Evolutionary conservation across 768 basidiomycete species (phyloP).

Genomic region (Hericium alpestre): DNA sequence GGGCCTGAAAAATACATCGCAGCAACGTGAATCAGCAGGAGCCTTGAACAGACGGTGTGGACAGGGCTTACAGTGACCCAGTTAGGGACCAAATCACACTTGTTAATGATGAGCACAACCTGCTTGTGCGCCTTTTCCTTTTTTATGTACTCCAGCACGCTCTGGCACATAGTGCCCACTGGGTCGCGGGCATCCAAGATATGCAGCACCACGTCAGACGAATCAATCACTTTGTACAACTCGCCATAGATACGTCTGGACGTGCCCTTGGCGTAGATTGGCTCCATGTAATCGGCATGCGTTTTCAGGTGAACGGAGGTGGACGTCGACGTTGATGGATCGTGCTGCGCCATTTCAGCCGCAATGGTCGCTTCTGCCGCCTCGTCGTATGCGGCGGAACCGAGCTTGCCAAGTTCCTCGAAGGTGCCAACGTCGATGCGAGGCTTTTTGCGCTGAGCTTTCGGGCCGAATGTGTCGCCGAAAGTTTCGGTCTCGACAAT

Average conservation of each 20-base stretch:
- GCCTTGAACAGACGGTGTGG: neutral
- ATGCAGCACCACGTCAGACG: slow-evolving; percentile 92
- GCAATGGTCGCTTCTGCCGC: slow-evolving; percentile 32
- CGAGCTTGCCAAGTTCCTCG: slow-evolving; percentile 72
- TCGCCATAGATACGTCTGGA: slow-evolving; percentile 95
- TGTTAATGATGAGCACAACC: slow-evolving; percentile 92
- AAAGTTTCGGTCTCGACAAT: slow-evolving; percentile 97
- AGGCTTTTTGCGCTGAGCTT: slow-evolving; percentile 87
- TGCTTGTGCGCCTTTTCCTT: slow-evolving; percentile 99
- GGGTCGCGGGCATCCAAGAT: slow-evolving; percentile 94
- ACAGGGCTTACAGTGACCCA: slow-evolving; percentile 84
- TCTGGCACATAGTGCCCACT: slow-evolving; percentile 89
- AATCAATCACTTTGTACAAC: slow-evolving; percentile 98
- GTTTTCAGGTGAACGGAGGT: slow-evolving; percentile 38
- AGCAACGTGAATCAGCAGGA: neutral
- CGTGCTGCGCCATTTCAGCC: slow-evolving; percentile 33
- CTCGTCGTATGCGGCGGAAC: slow-evolving; percentile 44
- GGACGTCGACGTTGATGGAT: slow-evolving; percentile 24
- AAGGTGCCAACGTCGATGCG: slow-evolving; percentile 83
- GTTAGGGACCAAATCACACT: slow-evolving; percentile 95
- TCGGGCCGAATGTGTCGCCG: slow-evolving; percentile 87
- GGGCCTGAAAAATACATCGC: slow-evolving; percentile 43
- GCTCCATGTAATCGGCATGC: slow-evolving; percentile 75
- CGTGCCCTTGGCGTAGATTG: slow-evolving; percentile 91
- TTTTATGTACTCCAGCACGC: slow-evolving; percentile 81